phyloP scores from a whole-genome alignment of 345 rosid genomes.

The Firmiana major region DNA sequence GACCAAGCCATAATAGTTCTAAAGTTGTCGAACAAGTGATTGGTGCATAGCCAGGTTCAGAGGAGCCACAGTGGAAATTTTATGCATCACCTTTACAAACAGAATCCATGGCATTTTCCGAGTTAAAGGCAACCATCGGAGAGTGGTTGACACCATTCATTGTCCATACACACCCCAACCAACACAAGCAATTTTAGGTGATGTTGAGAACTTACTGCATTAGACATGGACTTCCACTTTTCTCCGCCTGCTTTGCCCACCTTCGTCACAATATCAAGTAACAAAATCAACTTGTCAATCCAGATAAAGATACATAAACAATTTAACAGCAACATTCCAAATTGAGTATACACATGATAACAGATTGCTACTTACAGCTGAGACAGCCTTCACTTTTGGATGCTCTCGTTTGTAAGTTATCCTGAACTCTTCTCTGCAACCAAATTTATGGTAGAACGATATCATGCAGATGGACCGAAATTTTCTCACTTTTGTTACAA shows the following conservation, averaged over 20 bases:
- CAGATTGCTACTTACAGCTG: conserved; percentile 37
- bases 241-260: conserved; percentile 76
- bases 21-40: background rate
- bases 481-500: background rate
- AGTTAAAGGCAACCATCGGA: background rate
- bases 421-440: conserved; percentile 50
- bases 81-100: conserved; percentile 3
- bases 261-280: conserved; percentile 26
- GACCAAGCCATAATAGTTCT: conserved; percentile 5
- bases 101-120: background rate
- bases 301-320: background rate
- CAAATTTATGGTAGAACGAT: background rate
- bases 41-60: conserved; percentile 1
- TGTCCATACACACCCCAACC: conserved; percentile 4
- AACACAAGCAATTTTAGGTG: background rate
- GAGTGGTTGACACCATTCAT: background rate
- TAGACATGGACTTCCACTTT: conserved; percentile 72
- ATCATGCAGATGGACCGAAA: background rate
- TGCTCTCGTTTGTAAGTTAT: conserved; percentile 44
- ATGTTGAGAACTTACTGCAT: conserved; percentile 43
- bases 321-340: background rate
- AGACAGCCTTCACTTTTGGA: conserved; percentile 44
- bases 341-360: background rate
- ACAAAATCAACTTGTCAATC: conserved; percentile 2
- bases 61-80: background rate